Base-by-base conservation (phyloP, 192 early-diverging fungal genomes). In the Fimicolochytrium jonesii region DNA sequence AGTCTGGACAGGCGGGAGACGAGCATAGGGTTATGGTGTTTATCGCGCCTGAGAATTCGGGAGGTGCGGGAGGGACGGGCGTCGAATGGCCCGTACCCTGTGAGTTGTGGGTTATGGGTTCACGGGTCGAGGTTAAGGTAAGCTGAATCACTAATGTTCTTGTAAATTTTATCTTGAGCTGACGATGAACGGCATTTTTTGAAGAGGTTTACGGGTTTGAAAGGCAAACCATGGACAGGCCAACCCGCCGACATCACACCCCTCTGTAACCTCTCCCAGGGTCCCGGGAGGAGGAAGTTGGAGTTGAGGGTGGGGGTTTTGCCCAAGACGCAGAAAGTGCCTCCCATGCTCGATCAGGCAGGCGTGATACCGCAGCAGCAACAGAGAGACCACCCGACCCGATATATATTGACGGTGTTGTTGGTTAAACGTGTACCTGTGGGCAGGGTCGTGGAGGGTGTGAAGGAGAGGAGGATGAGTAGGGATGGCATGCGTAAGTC, bases 191-290 rank as follows among this genome's bases (percentile, higher is more conserved):
- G 20, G 17, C 26, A 51, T 26, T 13, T 26, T 55, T 13, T 20
- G 6, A 6, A 61, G 59, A 52, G 32, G 52, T 61, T 33, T 6
- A 34, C 18, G 6, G 59, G 59, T n/a, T 18, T 61, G 28, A 61
- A 61, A 35, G 59, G 59, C 10, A 61, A 49, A 18, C 48, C 59
- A 11, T 53, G 47, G 45, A 61, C 59, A 3, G 59, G 29, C 13
- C 44, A 48, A 36, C 47, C 47, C 15, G 59, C 59, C 46, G 47
- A 61, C 39, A 34, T 61, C 7, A 51, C 46, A 22, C 17, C 30
- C 17, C 47, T n/a, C 18, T 61, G 29, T 51, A 18, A 20, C 11
- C 30, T 29, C 15, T 32, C 30, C 31, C 48, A 50, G n/a, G 17
- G 13, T 11, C 29, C 13, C 18, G n/a, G 28, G 33, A 25, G 18